Conservation (phyloP, 257 asterid species). For the Ligustrum vulgare region DNA sequence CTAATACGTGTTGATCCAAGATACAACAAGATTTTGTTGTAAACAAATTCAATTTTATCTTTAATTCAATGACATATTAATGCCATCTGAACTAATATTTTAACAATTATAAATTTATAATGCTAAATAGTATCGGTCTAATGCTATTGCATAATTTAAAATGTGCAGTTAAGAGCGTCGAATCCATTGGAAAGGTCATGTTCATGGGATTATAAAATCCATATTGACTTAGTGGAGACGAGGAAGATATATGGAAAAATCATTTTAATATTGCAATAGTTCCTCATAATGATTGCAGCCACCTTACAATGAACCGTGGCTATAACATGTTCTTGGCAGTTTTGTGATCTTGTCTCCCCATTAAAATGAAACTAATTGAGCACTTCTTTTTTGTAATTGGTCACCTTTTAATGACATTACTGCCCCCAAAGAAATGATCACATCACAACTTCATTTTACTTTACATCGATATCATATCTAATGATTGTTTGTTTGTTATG, state of each 20-base stretch:
- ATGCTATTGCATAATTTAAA: neutral
- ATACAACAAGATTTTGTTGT: too few species aligned
- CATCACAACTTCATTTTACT: neutral
- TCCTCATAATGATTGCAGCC: neutral
- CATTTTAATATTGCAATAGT: neutral
- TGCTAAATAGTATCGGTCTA: too few species aligned
- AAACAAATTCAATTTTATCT: too few species aligned
- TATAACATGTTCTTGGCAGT: neutral
- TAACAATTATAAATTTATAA: too few species aligned
- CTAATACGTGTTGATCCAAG: too few species aligned
- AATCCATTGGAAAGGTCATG: neutral
- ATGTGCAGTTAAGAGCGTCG: neutral
- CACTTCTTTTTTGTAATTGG: neutral
- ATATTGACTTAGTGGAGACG: neutral
- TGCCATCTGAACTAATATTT: too few species aligned
- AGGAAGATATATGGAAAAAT: neutral
- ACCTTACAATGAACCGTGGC: neutral
- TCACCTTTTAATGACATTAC: neutral
- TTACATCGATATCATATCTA: neutral
- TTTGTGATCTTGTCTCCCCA: slow-evolving; percentile 7
- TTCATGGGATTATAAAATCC: slow-evolving; percentile 1
- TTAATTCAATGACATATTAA: too few species aligned
- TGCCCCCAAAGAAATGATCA: neutral
- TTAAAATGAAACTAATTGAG: neutral
- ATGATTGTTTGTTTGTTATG: neutral